A percentile compares a stretch with the other conserved stretches of the same genome.
These are phyloP conservation scores for Adansonia digitata DNA, from an alignment of 345 rosid genomes.

Conservation along the genomic window DNA sequence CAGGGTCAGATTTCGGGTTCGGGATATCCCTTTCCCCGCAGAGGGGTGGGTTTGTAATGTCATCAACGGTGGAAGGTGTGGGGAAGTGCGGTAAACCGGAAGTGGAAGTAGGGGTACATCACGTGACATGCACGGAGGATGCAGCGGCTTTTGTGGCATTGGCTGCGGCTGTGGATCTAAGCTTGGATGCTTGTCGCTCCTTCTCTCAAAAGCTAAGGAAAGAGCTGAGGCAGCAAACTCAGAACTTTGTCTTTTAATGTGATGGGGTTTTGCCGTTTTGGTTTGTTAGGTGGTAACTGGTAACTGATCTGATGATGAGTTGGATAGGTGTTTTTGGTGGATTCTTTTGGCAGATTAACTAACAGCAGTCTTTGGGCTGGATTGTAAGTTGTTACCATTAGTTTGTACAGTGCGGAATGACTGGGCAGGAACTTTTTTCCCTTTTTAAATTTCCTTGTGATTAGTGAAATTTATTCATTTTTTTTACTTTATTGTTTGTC, in stretches of 20 bases:
- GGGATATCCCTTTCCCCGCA: conserved; percentile 16
- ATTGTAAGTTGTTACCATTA: too few species aligned
- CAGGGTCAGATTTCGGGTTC: conserved; percentile 62
- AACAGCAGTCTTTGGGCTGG: too few species aligned
- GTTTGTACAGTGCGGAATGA: too few species aligned
- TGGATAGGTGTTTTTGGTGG: conserved; percentile 21
- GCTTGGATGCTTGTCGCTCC: conserved; percentile 79
- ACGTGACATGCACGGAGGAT: conserved; percentile 95
- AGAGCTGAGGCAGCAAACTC: conserved; percentile 62
- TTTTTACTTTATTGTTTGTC: too few species aligned
- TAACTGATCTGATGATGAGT: conserved; percentile 9
- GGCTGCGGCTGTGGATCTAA: conserved; percentile 90
- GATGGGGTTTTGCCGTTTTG: conserved; percentile 46
- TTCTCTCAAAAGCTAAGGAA: conserved; percentile 80
- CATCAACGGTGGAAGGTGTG: conserved; percentile 67
- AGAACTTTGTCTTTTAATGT: conserved; percentile 50
- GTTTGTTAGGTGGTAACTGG: not conserved
- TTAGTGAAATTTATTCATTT: too few species aligned
- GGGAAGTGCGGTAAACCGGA: conserved; percentile 50
- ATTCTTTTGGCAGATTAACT: too few species aligned
- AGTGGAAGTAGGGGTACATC: conserved; percentile 82
- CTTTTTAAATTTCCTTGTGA: too few species aligned
- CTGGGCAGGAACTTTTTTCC: too few species aligned
- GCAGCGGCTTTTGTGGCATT: conserved; percentile 90
- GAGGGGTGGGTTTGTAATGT: conserved; percentile 80